Evolutionary conservation across 2,329 filamentous ascomycete species (phyloP).

Genomic region (Coniochaeta sp.): DNA sequence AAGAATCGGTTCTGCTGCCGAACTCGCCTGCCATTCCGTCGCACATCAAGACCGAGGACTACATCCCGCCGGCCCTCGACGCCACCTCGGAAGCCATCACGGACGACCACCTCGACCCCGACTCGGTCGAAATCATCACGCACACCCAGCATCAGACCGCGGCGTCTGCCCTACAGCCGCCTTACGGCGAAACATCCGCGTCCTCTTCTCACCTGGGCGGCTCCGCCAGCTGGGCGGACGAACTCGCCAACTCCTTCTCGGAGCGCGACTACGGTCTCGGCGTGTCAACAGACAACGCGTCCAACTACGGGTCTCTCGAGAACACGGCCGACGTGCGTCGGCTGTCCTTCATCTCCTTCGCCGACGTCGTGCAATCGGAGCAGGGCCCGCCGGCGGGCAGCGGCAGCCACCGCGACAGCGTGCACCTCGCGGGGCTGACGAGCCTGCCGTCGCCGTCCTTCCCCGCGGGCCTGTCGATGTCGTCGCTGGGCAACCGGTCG

Average conservation of each 20-base stretch:
- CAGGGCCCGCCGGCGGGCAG: conserved; percentile 58
- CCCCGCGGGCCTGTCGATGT: conserved; percentile 8
- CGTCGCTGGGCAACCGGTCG: conserved; percentile 31
- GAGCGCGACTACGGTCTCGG: conserved; percentile 13
- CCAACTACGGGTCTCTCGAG: conserved; percentile 73
- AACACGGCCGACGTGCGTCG: conserved; percentile 65
- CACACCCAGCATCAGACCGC: conserved; percentile 79
- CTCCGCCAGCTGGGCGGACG: conserved; percentile 48
- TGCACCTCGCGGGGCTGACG: conserved; percentile 61
- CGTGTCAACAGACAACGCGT: conserved; percentile 51
- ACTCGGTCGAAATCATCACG: conserved; percentile 88
- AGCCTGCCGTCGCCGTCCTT: conserved; percentile 39
- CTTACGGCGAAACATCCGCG: conserved; percentile 14
- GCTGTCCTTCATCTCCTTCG: conserved; percentile 92
- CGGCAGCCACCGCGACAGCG: conserved; percentile 63
- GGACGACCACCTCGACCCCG: conserved; percentile 74
- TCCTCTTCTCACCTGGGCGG: conserved; percentile 22
- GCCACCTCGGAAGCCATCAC: conserved; percentile 90
- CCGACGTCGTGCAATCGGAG: conserved; percentile 85
- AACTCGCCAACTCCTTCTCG: conserved; percentile 44
- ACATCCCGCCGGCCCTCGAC: conserved; percentile 85
- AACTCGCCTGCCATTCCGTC: conserved; percentile 81
- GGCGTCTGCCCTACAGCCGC: conserved; percentile 49
- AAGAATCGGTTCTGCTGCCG: conserved; percentile 66
- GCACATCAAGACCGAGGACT: conserved; percentile 90